These are phyloP conservation scores for Arachnomyces sp. DNA, from an alignment of 2,329 filamentous ascomycete species.

Conservation along the genomic window DNA sequence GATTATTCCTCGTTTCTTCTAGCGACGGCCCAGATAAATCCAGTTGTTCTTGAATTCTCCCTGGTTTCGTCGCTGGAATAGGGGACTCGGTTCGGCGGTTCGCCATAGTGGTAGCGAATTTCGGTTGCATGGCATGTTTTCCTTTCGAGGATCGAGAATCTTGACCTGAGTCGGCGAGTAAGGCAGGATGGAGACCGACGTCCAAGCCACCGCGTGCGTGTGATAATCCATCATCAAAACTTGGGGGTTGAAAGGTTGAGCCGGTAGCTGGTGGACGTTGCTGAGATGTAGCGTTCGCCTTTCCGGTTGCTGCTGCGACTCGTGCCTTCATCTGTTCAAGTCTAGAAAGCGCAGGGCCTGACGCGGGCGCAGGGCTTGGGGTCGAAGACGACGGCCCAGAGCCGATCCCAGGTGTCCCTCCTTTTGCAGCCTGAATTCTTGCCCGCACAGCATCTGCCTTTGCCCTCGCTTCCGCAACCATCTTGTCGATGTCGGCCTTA, in stretches of 20 bases:
- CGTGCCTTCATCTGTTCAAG: constrained; percentile 73
- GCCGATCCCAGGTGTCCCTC: constrained; percentile 18
- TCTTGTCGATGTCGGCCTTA: constrained; percentile 40
- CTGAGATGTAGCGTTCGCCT: constrained; percentile 34
- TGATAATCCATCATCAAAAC: constrained; percentile 41
- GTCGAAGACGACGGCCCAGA: constrained; percentile 29
- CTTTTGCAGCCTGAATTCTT: constrained; percentile 33
- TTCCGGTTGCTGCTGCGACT: constrained; percentile 64
- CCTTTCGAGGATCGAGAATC: constrained; percentile 38
- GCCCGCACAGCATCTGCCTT: constrained; percentile 44
- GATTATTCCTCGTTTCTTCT: constrained; percentile 60
- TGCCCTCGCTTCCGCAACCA: constrained; percentile 41
- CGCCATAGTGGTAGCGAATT: constrained; percentile 48
- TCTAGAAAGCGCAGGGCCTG: constrained; percentile 49
- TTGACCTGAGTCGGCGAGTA: constrained; percentile 46
- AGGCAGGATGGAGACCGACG: constrained; percentile 68
- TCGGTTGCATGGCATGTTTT: constrained; percentile 41
- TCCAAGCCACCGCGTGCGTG: constrained; percentile 61
- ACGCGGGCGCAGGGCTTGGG: constrained; percentile 22
- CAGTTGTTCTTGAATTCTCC: constrained; percentile 42
- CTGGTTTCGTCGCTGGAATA: constrained; percentile 27
- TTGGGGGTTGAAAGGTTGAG: constrained; percentile 32
- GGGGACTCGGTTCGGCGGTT: constrained; percentile 46
- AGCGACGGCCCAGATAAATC: constrained; percentile 52
- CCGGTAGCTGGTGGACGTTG: constrained; percentile 38